phyloP scores from a whole-genome alignment of 2,329 filamentous ascomycete species.

The Stemphylium lycopersici region DNA sequence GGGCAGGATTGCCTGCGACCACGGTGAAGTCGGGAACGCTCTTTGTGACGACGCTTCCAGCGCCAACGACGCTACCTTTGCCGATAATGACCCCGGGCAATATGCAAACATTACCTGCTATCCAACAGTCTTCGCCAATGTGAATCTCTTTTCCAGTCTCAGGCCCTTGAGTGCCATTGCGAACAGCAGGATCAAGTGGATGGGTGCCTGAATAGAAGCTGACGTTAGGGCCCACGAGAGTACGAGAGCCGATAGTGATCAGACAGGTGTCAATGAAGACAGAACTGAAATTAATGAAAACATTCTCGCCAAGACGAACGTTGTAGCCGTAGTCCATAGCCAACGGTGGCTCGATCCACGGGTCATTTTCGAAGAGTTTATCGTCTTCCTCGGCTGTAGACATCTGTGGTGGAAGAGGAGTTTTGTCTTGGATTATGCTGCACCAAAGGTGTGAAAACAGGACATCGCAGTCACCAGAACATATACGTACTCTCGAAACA shows the following conservation, averaged over 20 bases:
- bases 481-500: conserved; percentile 73
- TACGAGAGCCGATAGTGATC: conserved; percentile 77
- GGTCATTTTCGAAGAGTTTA: conserved; percentile 65
- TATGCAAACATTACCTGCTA: conserved; percentile 61
- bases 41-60: conserved; percentile 85
- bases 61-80: conserved; percentile 74
- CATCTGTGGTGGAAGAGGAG: conserved; percentile 66
- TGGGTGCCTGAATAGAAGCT: conserved; percentile 77
- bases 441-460: conserved; percentile 15
- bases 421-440: conserved; percentile 68
- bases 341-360: conserved; percentile 74
- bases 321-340: conserved; percentile 81
- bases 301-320: conserved; percentile 70
- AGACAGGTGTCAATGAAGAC: conserved; percentile 78
- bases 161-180: conserved; percentile 76
- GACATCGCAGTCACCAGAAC: background rate
- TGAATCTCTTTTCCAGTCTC: conserved; percentile 75
- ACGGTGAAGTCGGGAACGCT: conserved; percentile 69
- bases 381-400: conserved; percentile 68
- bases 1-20: conserved; percentile 71
- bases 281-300: conserved; percentile 78
- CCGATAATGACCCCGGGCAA: conserved; percentile 81
- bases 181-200: conserved; percentile 74
- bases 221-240: conserved; percentile 79
- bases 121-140: conserved; percentile 72